Evolutionary conservation across 2,329 filamentous ascomycete genomes (phyloP).

Genomic region (Hypoxylon sp.): DNA sequence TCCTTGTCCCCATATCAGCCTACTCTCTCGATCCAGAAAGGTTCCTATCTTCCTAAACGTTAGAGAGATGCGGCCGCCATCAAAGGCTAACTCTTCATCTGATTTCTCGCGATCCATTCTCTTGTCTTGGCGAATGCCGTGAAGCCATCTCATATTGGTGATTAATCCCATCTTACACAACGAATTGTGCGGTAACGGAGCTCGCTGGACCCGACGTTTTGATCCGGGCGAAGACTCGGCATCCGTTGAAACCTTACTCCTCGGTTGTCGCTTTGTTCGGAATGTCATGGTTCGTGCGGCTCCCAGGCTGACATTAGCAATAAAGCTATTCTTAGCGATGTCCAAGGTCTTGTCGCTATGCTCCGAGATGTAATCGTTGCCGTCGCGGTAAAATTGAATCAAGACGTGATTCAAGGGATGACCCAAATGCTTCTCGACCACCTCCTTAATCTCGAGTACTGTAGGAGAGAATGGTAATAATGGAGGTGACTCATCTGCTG

Average conservation of each 20-base stretch:
- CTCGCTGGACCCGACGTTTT: constrained; percentile 72
- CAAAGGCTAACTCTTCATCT: constrained; percentile 76
- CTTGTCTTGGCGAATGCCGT: constrained; percentile 92
- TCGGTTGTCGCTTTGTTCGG: constrained; percentile 77
- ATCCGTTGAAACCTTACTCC: constrained; percentile 33
- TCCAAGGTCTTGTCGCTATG: constrained; percentile 98
- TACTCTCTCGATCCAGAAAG: constrained; percentile 75
- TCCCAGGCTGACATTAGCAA: constrained; percentile 94
- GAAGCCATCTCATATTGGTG: constrained; percentile 90
- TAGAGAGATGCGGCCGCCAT: constrained; percentile 85
- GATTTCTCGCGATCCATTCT: constrained; percentile 76
- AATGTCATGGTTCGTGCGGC: constrained; percentile 92
- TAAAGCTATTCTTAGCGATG: constrained; percentile 82
- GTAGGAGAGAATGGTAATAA: constrained; percentile 80
- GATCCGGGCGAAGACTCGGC: constrained; percentile 45
- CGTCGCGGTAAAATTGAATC: constrained; percentile 92
- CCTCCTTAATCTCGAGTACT: constrained; percentile 75
- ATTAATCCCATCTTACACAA: constrained; percentile 83
- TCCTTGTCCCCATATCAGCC: constrained; percentile 91
- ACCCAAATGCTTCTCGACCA: constrained; percentile 78
- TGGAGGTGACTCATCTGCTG: constrained; percentile 87
- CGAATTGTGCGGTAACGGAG: constrained; percentile 87
- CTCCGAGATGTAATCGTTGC: constrained; percentile 92
- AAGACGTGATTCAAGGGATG: constrained; percentile 91
- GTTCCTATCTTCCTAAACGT: constrained; percentile 94